Conservation (phyloP, 164 flowering plant genomes). For the Aristolochia californica region DNA sequence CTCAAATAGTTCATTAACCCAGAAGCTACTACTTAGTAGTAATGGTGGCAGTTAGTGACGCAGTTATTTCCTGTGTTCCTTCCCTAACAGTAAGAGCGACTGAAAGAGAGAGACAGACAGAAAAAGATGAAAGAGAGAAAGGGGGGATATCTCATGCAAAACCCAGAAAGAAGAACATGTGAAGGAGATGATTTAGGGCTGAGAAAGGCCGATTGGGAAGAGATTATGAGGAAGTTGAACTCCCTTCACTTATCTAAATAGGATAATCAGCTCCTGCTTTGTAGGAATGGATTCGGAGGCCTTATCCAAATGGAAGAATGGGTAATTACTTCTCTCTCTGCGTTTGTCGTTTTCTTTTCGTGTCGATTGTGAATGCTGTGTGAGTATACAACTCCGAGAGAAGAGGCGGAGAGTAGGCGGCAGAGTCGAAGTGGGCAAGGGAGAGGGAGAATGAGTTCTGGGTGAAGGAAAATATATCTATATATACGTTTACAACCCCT, state of each 20-base stretch:
- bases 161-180: too few relatives aligned
- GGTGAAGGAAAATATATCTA: not conserved
- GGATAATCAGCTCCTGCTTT: slow-evolving; percentile 12
- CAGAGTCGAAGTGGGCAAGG: not conserved
- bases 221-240: not conserved
- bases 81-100: too few relatives aligned
- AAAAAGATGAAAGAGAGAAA: not conserved
- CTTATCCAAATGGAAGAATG: slow-evolving; percentile 30
- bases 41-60: too few relatives aligned
- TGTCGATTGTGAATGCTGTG: not conserved
- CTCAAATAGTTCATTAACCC: slow-evolving; percentile 33
- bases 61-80: too few relatives aligned
- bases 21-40: too few relatives aligned
- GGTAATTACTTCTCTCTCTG: not conserved
- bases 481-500: too few relatives aligned
- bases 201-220: not conserved
- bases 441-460: slow-evolving; percentile 1
- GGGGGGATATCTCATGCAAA: not conserved
- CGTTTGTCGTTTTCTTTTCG: not conserved
- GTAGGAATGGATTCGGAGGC: slow-evolving; percentile 26
- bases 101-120: too few relatives aligned
- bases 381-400: slow-evolving; percentile 1
- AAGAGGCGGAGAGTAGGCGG: not conserved
- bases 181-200: not conserved
- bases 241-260: slow-evolving; percentile 7